These are phyloP conservation scores for Dioszegia aurantiaca DNA, from an alignment of 768 basidiomycete genomes.

Conservation along the genomic window DNA sequence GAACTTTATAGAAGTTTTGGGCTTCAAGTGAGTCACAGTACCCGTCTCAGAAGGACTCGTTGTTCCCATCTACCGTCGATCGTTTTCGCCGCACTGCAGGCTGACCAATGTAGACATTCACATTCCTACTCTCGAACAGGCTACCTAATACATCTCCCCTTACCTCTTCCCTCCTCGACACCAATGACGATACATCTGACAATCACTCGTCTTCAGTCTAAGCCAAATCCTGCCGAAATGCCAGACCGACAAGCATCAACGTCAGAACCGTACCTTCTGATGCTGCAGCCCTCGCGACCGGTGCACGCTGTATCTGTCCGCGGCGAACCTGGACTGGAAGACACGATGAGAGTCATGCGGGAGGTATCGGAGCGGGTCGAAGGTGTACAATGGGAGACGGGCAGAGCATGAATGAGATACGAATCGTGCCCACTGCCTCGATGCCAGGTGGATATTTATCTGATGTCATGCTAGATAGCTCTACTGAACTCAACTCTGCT, in stretches of 20 bases:
- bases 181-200: slow-evolving; percentile 11
- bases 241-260: neutral
- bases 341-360: slow-evolving; percentile 31
- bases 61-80: neutral
- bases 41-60: neutral
- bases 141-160: slow-evolving; percentile 9
- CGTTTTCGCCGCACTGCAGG: neutral
- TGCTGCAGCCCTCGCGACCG: slow-evolving; percentile 31
- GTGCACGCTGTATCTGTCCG: slow-evolving; percentile 22
- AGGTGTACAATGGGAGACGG: slow-evolving; percentile 34
- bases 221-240: neutral
- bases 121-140: slow-evolving; percentile 29
- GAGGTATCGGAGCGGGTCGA: slow-evolving; percentile 32
- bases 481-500: neutral
- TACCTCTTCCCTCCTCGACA: neutral
- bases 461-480: too few relatives aligned
- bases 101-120: slow-evolving; percentile 23
- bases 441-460: neutral
- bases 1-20: slow-evolving; percentile 29
- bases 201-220: slow-evolving; percentile 9
- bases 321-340: slow-evolving; percentile 23
- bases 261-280: slow-evolving; percentile 31
- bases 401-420: slow-evolving; percentile 14
- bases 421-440: too few relatives aligned
- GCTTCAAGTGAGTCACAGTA: slow-evolving; percentile 33